A percentile compares a stretch with the other conserved stretches of the same genome.
Evolutionary conservation across 345 rosid species (phyloP).

Genomic region (Dipteronia dyeriana): DNA sequence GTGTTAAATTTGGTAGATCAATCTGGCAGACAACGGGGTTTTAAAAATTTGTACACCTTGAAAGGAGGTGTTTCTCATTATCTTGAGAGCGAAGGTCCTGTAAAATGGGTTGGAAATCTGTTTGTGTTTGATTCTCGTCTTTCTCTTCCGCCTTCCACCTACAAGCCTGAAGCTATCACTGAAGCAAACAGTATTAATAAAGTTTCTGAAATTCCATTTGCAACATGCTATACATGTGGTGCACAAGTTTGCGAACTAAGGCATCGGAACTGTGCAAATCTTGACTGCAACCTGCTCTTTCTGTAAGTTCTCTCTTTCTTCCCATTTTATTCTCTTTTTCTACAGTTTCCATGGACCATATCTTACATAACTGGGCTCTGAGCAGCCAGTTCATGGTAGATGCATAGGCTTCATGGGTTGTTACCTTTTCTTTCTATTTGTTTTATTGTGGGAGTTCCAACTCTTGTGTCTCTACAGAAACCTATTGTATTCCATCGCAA

Average conservation of each 20-base stretch:
- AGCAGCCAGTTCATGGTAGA: background rate
- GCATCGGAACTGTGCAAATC: slow-evolving; percentile 94
- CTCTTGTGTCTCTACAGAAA: too few species aligned
- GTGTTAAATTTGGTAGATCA: slow-evolving; percentile 12
- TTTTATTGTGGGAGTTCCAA: too few species aligned
- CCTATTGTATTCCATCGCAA: too few species aligned
- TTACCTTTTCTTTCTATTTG: background rate
- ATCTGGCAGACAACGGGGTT: slow-evolving; percentile 63
- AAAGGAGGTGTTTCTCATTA: slow-evolving; percentile 89
- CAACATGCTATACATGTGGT: slow-evolving; percentile 67
- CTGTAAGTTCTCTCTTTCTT: slow-evolving; percentile 55
- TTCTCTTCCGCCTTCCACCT: slow-evolving; percentile 76
- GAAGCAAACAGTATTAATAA: slow-evolving; percentile 28
- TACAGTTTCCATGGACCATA: background rate
- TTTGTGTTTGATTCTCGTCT: slow-evolving; percentile 91
- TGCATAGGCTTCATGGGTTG: background rate
- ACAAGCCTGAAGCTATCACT: slow-evolving; percentile 36
- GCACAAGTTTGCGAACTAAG: slow-evolving; percentile 62
- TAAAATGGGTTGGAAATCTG: slow-evolving; percentile 82
- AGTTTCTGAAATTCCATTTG: slow-evolving; percentile 48
- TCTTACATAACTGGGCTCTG: background rate
- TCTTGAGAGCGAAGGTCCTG: slow-evolving; percentile 70
- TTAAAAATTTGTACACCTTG: slow-evolving; percentile 73
- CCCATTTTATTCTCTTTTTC: background rate
- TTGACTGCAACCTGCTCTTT: slow-evolving; percentile 85